Base-by-base conservation (phyloP, 768 basidiomycete species). In the Gyrodon lividus region DNA sequence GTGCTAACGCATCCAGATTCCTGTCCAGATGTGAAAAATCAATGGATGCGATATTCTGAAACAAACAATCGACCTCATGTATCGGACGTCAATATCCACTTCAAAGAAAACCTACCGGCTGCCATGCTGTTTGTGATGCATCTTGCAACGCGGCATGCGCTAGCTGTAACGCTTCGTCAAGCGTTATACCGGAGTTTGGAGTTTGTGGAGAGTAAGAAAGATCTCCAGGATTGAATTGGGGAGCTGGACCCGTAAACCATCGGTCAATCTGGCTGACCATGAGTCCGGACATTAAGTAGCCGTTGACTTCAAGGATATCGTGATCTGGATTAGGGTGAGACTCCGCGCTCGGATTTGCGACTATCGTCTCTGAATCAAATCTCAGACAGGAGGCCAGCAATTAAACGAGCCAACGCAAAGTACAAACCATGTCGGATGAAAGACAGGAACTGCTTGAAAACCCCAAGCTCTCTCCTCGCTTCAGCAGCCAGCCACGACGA, bases 281-380 rank as follows among this genome's bases (percentile, higher is more conserved):
- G 39, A 92, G 77, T 43, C 89, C 87, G 38, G 80, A 81, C 59
- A 80, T 81, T 60, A 92, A 74, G 66, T 92, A 92, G 57, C 83
- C 80, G 65, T 89, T 88, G 46, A 88, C 89, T 74, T 90, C 87
- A 46, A 91, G 74, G 54, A 86, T 77, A 67, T 92, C 90, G 63
- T 89, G 63, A 82, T 50, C 82, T 44, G 76, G 72, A 48, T 70
- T 68, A 54, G 71, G 59, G 42, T 71, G 77, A 44, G 72, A 67
- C 45, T 89, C 87, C 54, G 71, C 73, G 42, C 74, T 66, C 31
- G 79, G 70, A 61, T 81, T 84, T 51, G 75, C 72, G 50, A 78
- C 76, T 50, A 70, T 67, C 43, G 78, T 79, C 68, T 77, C 78
- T 78, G 60, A 48, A 52, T 28, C 43, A 56, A 56, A 57, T 50